These are phyloP conservation scores for Kalmanozyma brasiliensis DNA, from an alignment of 1,284 basidiomycete genomes.

Conservation along the genomic window DNA sequence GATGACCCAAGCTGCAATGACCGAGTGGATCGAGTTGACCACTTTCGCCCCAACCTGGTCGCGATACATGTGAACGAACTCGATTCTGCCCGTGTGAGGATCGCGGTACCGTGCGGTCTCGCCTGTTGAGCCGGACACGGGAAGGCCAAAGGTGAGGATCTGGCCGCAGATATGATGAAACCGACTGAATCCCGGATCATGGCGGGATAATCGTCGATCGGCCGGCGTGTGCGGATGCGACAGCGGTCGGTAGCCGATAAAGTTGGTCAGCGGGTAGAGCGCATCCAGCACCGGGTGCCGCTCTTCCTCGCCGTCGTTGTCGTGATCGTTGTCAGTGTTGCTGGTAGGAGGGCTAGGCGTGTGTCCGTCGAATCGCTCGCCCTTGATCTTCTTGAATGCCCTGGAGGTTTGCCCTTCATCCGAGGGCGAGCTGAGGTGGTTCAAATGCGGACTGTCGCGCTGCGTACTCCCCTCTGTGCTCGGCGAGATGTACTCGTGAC, in stretches of 20 bases:
- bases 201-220: slow-evolving; percentile 7
- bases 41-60: slow-evolving; percentile 27
- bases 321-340: slow-evolving; percentile 2
- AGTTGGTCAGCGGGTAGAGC: slow-evolving; percentile 39
- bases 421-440: slow-evolving; percentile 20
- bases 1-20: slow-evolving; percentile 35
- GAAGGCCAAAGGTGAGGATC: slow-evolving; percentile 33
- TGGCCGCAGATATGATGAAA: slow-evolving; percentile 38
- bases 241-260: slow-evolving; percentile 39
- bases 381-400: slow-evolving; percentile 18
- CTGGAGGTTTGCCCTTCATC: slow-evolving; percentile 8
- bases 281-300: slow-evolving; percentile 21
- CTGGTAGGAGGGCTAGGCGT: slow-evolving; percentile 1
- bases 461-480: slow-evolving; percentile 24
- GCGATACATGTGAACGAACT: slow-evolving; percentile 30
- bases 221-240: slow-evolving; percentile 40
- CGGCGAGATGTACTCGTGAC: slow-evolving; percentile 4
- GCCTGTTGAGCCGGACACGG: slow-evolving; percentile 21
- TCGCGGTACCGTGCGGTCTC: slow-evolving; percentile 30
- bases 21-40: slow-evolving; percentile 37
- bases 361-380: slow-evolving; percentile 1
- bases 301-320: slow-evolving; percentile 14
- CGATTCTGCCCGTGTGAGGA: slow-evolving; percentile 27
- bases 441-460: slow-evolving; percentile 17
- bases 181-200: slow-evolving; percentile 27